Base-by-base conservation (phyloP, 768 basidiomycete species). In the Ramaria rubella region DNA sequence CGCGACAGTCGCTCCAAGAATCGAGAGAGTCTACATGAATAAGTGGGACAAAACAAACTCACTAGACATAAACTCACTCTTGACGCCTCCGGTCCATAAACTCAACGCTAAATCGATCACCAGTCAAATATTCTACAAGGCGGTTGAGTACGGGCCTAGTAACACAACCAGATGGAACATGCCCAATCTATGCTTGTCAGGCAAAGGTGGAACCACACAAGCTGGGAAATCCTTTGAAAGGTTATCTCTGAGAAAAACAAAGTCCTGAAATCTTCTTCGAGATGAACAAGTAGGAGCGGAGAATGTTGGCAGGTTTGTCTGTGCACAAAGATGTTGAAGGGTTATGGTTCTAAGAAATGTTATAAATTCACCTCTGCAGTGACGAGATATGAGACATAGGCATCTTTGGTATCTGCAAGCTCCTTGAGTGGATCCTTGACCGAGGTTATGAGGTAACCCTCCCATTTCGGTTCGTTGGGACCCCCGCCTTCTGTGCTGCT, bases 171-270 rank as follows among this genome's bases (percentile, higher is more conserved):
- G 24, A 30, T 9, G 31, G 11, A 23, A 36, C 87, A 44, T 60
- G 96, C 95, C 95, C 66, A 98, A 73, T 52, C 96, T 80, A 66
- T 98, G 96, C 70, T 98, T 99, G 70, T 93, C 94, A 6, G 96
- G 96, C 45, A 99, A 78, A 8, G 91, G 90, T 26, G 96, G 94
- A 0, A 98, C 91, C n/a, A 99, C 94, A 65, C 94, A 95, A 55
- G 96, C 96, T 3, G 94, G 93, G 66, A 97, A 99, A 71, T 94
- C 87, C 73, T 85, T 85, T 11, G 83, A 81, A 24, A 99, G 81
- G 63, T 95, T 83, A 45, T 95, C 85, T 58, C 90, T 78, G 46
- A 99, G 75, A 67, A 98, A 98, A 34, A 90, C 89, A 71, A 99
- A 99, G 72, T 99, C 96, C 65, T 94, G 91, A 72, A 95, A 99